Percentiles rank a stretch among this genome's conserved stretches.
phyloP scores from a whole-genome alignment of 768 basidiomycete genomes.

The Kwoniella europaea region DNA sequence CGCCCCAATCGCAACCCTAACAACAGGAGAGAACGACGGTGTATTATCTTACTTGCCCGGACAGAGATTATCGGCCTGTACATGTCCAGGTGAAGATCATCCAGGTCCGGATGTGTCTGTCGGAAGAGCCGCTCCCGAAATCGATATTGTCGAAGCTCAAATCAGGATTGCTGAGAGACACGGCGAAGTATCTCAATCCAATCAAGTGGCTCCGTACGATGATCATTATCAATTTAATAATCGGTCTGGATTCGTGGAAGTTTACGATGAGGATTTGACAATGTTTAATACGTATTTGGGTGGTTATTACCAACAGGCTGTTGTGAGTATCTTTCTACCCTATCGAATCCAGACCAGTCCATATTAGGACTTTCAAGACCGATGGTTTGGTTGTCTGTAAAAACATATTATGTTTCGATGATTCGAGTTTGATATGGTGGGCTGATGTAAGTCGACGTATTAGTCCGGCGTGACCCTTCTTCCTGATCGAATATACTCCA shows the following conservation, averaged over 20 bases:
- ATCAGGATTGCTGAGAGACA: slow-evolving; percentile 68
- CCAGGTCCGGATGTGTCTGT: slow-evolving; percentile 73
- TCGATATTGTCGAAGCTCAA: slow-evolving; percentile 89
- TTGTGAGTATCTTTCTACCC: slow-evolving; percentile 56
- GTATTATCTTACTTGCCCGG: slow-evolving; percentile 57
- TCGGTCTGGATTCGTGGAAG: slow-evolving; percentile 31
- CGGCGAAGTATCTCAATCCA: slow-evolving; percentile 68
- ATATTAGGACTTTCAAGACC: no score
- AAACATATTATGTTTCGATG: not conserved
- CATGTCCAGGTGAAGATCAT: slow-evolving; percentile 82
- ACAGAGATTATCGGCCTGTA: slow-evolving; percentile 69
- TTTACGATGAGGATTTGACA: slow-evolving; percentile 55
- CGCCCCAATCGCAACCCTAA: slow-evolving; percentile 48
- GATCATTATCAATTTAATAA: slow-evolving; percentile 61
- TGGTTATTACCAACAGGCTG: slow-evolving; percentile 64
- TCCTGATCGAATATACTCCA: slow-evolving; percentile 39
- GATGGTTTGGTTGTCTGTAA: no score
- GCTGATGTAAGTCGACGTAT: not conserved
- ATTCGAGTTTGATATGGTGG: not conserved
- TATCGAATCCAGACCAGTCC: no score
- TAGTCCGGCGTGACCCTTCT: slow-evolving; percentile 62
- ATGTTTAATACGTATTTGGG: slow-evolving; percentile 59
- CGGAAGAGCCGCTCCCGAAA: slow-evolving; percentile 85
- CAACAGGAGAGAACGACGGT: slow-evolving; percentile 47
- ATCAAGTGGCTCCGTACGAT: slow-evolving; percentile 71